Percentiles rank a stretch among this genome's conserved stretches.
Conservation (phyloP, 805 yeast species). For the Schizosaccharomyces lindneri region DNA sequence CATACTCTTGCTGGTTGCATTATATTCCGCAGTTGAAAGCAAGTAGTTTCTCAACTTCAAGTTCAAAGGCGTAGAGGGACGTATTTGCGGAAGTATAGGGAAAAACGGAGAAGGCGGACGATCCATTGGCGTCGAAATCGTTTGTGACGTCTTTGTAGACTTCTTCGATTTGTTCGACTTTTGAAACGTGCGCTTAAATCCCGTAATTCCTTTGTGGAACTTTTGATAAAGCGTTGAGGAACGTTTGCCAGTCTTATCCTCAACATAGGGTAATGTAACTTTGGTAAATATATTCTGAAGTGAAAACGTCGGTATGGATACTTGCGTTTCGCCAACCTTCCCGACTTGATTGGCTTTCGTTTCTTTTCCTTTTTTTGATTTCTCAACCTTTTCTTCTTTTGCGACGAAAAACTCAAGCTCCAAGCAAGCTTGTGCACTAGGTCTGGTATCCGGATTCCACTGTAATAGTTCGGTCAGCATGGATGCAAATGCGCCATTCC, state of each 20-base stretch:
- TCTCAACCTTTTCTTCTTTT: too few species aligned
- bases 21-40: background rate
- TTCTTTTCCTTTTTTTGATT: too few species aligned
- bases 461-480: background rate
- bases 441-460: background rate
- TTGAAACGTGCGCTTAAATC: background rate
- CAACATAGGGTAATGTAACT: background rate
- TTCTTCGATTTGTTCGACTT: background rate
- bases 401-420: background rate
- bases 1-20: background rate
- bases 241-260: background rate
- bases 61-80: background rate
- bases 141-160: background rate
- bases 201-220: background rate
- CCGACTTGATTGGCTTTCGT: background rate
- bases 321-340: background rate
- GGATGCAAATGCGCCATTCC: background rate
- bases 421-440: background rate
- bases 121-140: too few species aligned
- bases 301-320: background rate
- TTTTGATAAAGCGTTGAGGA: background rate
- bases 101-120: background rate
- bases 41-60: background rate
- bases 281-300: background rate
- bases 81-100: background rate